Evolutionary conservation across 805 yeast genomes (phyloP), one percentile per base, ranked within the genome.

Genomic region (Blastobotrys chiropterorum): DNA sequence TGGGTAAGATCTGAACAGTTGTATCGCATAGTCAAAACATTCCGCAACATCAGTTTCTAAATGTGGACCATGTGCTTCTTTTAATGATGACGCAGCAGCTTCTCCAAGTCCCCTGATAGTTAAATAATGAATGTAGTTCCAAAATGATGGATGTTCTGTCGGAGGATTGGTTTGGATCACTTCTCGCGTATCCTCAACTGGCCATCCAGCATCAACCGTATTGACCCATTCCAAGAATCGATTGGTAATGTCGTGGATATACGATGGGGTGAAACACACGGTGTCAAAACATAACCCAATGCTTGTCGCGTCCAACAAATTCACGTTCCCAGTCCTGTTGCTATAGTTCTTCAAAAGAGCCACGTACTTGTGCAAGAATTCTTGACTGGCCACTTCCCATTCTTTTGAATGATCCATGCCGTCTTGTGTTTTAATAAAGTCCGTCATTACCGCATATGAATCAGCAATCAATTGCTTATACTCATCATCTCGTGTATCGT

Each of bases 181-280:
- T 6, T 56, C 61, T 14, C 43, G 20, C 2, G 43, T 45, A 7
- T 47, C 49, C 7, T 60, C 55, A 5, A 51, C 47, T 5, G 60
- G 48, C 39, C 61, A 65, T 1, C 55, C 51, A 7, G 46, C 44
- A n/a, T 45, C 56, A 43, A 31, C 67, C 53, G 26, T 53, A 43
- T 66, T 65, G 21, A 67, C 56, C 70, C 69, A 67, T 3, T 57
- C 55, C 52, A 60, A 50, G 13, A 66, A 45, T 8, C 53, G 52
- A n/a, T 54, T 54, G 8, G 62, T 55, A 21, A 64, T 47, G 17
- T 53, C 48, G 17, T 48, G 44, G 19, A 26, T 49, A 7, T 51
- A 46, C 16, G 46, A 46, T 7, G 50, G 39, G 2, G 15, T 38
- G 48, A 62, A 62, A 31, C 54, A 51, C n/a, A 59, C 51, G 13